A percentile compares a stretch with the other conserved stretches of the same genome.
Evolutionary conservation across 768 basidiomycete genomes (phyloP).

Genomic region (Suillus cothurnatus): DNA sequence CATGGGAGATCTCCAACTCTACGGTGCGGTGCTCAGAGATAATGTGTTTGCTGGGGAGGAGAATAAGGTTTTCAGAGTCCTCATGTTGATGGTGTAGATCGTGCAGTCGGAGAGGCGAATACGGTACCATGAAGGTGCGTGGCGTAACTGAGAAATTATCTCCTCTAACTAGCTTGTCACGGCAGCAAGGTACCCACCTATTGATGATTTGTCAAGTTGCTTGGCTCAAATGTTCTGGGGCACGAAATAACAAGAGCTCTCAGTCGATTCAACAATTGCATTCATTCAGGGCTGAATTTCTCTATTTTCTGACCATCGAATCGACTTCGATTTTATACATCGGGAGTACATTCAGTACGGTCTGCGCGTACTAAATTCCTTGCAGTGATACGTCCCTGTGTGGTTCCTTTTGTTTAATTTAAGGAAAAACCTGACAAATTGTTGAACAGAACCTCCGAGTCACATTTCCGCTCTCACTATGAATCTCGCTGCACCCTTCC

Average conservation of each 20-base stretch:
- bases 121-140: not conserved
- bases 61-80: not conserved
- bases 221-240: not conserved
- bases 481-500: not conserved
- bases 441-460: not conserved
- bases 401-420: not conserved
- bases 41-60: not conserved
- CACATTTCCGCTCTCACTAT: not conserved
- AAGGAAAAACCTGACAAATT: not conserved
- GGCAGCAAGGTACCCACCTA: not conserved
- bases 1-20: not conserved
- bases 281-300: not conserved
- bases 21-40: not conserved
- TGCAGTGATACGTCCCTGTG: not conserved
- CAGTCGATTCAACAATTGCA: not conserved
- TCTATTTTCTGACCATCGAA: not conserved
- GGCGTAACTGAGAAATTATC: not conserved
- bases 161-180: not conserved
- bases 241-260: not conserved
- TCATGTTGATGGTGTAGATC: not conserved
- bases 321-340: not conserved
- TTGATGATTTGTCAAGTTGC: not conserved
- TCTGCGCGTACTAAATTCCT: not conserved
- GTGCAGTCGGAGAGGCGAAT: not conserved
- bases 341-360: not conserved